Conservation (phyloP, 164 flowering plant genomes). For the Aristolochia contorta region DNA sequence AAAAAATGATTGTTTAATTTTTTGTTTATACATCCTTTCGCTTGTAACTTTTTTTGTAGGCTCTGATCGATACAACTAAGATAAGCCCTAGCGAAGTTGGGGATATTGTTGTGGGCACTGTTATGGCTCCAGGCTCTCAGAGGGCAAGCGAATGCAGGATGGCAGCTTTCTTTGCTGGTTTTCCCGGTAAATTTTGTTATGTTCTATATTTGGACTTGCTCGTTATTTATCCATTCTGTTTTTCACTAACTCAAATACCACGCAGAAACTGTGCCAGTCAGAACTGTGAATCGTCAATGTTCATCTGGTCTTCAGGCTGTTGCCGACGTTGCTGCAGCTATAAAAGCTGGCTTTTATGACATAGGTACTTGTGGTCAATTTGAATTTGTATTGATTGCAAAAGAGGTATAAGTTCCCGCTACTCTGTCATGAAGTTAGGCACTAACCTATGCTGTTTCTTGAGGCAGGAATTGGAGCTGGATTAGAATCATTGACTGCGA, state of each 20-base stretch:
- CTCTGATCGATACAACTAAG: slow-evolving; percentile 79
- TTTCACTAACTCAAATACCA: not conserved
- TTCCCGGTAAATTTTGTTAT: slow-evolving; percentile 51
- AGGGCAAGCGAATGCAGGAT: slow-evolving; percentile 96
- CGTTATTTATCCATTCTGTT: not conserved
- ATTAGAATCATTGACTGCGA: slow-evolving; percentile 78
- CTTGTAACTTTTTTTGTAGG: slow-evolving; percentile 31
- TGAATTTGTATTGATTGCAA: not conserved
- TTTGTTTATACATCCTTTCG: not conserved
- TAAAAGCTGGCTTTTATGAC: slow-evolving; percentile 94
- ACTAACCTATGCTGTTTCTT: slow-evolving; percentile 1
- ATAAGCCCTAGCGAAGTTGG: slow-evolving; percentile 85
- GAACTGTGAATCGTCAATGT: slow-evolving; percentile 95
- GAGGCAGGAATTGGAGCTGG: slow-evolving; percentile 91
- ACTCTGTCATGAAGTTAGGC: not conserved
- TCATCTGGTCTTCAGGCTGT: slow-evolving; percentile 99
- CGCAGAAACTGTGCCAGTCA: slow-evolving; percentile 83
- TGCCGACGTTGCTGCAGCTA: slow-evolving; percentile 99
- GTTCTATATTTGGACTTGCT: not conserved
- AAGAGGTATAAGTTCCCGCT: too few relatives aligned
- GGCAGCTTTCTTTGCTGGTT: slow-evolving; percentile 99
- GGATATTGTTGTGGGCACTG: slow-evolving; percentile 93
- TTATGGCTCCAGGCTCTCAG: slow-evolving; percentile 81
- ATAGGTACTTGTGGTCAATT: slow-evolving; percentile 41
- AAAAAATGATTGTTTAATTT: not conserved